Evolutionary conservation across 176 grass and related monocot species (phyloP), one percentile per base, ranked within the genome.

Genomic region (Musa itinerans): DNA sequence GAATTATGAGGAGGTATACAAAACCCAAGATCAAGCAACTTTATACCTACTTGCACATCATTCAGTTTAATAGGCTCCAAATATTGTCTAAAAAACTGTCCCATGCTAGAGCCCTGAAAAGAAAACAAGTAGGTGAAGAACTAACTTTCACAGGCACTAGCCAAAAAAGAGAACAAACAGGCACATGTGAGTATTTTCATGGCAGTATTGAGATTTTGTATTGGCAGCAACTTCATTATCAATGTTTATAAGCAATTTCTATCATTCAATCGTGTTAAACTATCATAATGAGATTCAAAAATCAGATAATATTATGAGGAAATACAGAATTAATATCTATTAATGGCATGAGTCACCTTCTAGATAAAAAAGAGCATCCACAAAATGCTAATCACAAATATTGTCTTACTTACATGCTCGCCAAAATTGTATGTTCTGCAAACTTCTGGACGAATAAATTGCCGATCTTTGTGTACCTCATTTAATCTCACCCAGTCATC

Each of bases 381-480:
- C 34, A 43, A 43, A 43, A 43, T 43, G 17, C n/a, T 2, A 72
- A 22, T 72, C 11, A 72, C 53, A 59, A 16, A 74, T 74, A 16
- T 27, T 14, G 16, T 10, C 5, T 21, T 84, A 81, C 91, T 58
- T 84, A 89, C 95, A 86, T 99, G 91, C 76, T 99, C 89, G 49
- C 95, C 95, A 83, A 99, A 99, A 77, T 99, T 99, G 87, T 92
- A 99, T 77, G 95, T 99, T 83, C 91, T 94, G 68, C 95, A 99
- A 58, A 94, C 81, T 89, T 99, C 95, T 53, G 91, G 95, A 11
- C 62, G 91, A 87, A 99, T 85, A 87, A 99, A 99, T 83, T 99
- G 95, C 1, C 88, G 80, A n/a, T 80, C 83, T 78, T 69, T 79
- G 76, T 92, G 95, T 69, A 94, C 88, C 83, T 99, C 91, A 76